Conservation (phyloP, 2,329 filamentous ascomycete species). For the Thelonectria rubi region DNA sequence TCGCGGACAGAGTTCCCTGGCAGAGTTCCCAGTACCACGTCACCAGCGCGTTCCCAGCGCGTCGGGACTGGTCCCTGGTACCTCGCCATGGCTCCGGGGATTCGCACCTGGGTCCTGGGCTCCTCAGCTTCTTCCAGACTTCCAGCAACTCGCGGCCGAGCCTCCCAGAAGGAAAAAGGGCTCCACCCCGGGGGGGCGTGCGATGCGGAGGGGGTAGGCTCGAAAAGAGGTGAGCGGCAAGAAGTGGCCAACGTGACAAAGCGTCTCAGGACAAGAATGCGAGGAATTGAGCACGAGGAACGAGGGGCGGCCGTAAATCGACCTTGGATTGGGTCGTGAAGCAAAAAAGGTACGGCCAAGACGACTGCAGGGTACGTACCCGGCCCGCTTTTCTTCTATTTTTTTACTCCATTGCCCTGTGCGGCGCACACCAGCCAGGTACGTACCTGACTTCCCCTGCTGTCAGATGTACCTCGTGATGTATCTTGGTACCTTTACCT, state of each 20-base stretch:
- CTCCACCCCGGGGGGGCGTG: constrained; percentile 14
- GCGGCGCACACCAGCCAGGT: not conserved
- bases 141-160: constrained; percentile 8
- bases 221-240: constrained; percentile 22
- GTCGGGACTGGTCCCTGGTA: constrained; percentile 7
- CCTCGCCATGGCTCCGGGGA: not conserved
- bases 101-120: constrained; percentile 9
- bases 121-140: not conserved
- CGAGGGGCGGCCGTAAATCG: constrained; percentile 23
- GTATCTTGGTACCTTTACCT: constrained; percentile 34
- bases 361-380: constrained; percentile 11
- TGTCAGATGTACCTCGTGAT: constrained; percentile 17
- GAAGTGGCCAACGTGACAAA: constrained; percentile 26
- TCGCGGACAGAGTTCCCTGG: not conserved
- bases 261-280: constrained; percentile 18
- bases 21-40: constrained; percentile 7
- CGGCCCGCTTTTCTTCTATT: not conserved
- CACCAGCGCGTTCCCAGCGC: not conserved
- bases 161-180: constrained; percentile 10
- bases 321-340: constrained; percentile 20
- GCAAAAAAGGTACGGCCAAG: constrained; percentile 8
- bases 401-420: not conserved
- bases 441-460: constrained; percentile 7
- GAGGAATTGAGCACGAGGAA: constrained; percentile 19
- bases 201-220: constrained; percentile 12